These are phyloP conservation scores for Trichophyton verrucosum DNA, from an alignment of 2,329 filamentous ascomycete genomes.

Conservation along the genomic window DNA sequence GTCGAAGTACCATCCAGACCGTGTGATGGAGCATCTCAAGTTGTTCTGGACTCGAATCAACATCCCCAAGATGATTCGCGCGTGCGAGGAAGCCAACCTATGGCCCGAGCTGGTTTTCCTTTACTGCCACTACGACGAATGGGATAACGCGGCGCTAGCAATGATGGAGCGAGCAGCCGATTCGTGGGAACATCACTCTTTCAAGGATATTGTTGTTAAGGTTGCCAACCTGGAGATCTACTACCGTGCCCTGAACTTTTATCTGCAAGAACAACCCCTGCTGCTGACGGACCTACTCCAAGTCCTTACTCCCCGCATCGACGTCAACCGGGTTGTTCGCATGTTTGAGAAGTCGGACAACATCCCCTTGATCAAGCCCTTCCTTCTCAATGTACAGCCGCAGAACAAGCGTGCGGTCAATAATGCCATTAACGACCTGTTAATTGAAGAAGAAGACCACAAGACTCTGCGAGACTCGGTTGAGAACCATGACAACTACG, in stretches of 20 bases:
- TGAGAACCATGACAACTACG: constrained; percentile 98
- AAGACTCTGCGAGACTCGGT: constrained; percentile 96
- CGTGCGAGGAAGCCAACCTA: constrained; percentile 84
- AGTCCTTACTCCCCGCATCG: constrained; percentile 79
- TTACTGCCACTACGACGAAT: constrained; percentile 97
- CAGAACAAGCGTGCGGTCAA: constrained; percentile 99
- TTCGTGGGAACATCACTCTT: constrained; percentile 98
- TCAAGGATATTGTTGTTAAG: constrained; percentile 98
- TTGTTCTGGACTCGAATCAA: constrained; percentile 98
- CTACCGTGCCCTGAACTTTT: constrained; percentile 93
- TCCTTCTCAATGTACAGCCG: constrained; percentile 86
- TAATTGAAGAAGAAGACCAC: constrained; percentile 98
- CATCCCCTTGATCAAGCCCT: constrained; percentile 94
- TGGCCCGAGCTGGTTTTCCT: constrained; percentile 98
- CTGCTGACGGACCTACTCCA: constrained; percentile 92
- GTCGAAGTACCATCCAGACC: constrained; percentile 87
- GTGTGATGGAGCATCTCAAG: constrained; percentile 96
- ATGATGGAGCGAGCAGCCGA: constrained; percentile 97
- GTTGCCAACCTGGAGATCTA: constrained; percentile 98
- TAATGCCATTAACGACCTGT: constrained; percentile 89
- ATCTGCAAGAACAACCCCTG: constrained; percentile 91
- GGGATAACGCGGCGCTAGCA: constrained; percentile 88
- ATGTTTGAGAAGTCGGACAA: constrained; percentile 99
- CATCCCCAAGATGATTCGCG: constrained; percentile 89
- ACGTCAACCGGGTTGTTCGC: constrained; percentile 97